Base-by-base conservation (phyloP, 2,329 filamentous ascomycete genomes). In the Fusarium humuli region DNA sequence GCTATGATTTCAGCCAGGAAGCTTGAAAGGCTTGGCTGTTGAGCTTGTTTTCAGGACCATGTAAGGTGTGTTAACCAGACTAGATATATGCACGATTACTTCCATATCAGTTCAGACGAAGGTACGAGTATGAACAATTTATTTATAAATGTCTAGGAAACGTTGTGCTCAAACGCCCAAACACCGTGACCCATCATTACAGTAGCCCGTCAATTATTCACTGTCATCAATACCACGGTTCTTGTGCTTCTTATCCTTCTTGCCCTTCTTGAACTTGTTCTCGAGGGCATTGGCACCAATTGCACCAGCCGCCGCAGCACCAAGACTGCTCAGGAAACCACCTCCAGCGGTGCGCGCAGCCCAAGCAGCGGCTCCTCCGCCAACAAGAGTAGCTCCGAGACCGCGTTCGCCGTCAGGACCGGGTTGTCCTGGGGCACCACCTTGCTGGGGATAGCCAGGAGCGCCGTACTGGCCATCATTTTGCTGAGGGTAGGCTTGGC, bases 1-100 rank as follows among this genome's bases (percentile, higher is more conserved):
- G 84, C 22, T 90, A 90, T 78, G 84, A 90, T 74, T 90, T 90
- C 72, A 79, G 85, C 58, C 88, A 90, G 76, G 75, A 75, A 44
- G 69, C 45, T 34, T 75, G 54, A 71, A 52, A 42, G 9, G 62
- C 57, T 71, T 69, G 65, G 61, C 63, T 37, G n/a, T 46, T 34
- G 32, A 57, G 42, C 57, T 67, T 67, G 46, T 56, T 67, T 60
- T 57, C 41, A 22, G 41, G 25, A 37, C 12, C 7, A 16, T 13
- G 29, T 23, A 18, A 25, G 49, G 50, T 32, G 5, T 30, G 7
- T 27, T 18, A 18, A 50, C 20, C 22, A 20, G 25, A 40, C 18
- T 32, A 3, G 25, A 14, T 20, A 13, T 4, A 30, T 42, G 13
- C 18, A 32, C 5, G 11, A n/a, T 52, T 40, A 48, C 32, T 42